Base-by-base conservation (phyloP, 306 rosid genomes). In the Cucurbita pepo region DNA sequence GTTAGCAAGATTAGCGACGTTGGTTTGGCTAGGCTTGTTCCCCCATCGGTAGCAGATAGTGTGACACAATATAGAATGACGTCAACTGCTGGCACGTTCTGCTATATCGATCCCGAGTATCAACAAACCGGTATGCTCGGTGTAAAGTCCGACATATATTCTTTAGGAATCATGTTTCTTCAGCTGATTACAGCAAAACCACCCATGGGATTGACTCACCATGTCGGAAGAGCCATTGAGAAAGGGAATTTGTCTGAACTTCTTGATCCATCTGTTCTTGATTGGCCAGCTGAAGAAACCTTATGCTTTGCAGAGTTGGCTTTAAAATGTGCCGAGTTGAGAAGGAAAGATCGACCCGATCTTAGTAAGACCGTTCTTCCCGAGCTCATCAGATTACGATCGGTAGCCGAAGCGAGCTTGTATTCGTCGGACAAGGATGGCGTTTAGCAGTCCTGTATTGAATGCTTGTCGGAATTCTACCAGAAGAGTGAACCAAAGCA, bases 51-150 rank as follows among this genome's bases (percentile, higher is more conserved):
- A 8, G 93, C 94, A 0, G 97, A 93, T 71, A 77, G 4, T 0
- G 96, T 88, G 76, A 90, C 98, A 4, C 98, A 93, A 47, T 93
- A 90, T 30, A 89, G 78, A 9, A 83, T 93, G 97, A 93, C 98
- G 21, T 86, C 97, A 13, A 83, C 97, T 0, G 98, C 98, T 0
- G 98, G 98, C 74, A 93, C 98, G 0, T 93, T 93, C 89, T 93
- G 97, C 82, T 93, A 93, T 47, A 93, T 93, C 7, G 98, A 93
- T 70, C 98, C 98, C 8, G 97, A 93, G 79, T 93, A 93, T 78
- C 98, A 93, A 79, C 97, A 93, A 50, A 88, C 98, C 0, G 98
- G 98, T 57, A 93, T 93, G 98, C 80, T 90, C 0, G 97, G 98
- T 0, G 97, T 90, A 7, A 93, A 93, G 58, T 90, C 97, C 6